Base-by-base conservation (phyloP, 2,329 filamentous ascomycete species). In the Talaromyces sp. region DNA sequence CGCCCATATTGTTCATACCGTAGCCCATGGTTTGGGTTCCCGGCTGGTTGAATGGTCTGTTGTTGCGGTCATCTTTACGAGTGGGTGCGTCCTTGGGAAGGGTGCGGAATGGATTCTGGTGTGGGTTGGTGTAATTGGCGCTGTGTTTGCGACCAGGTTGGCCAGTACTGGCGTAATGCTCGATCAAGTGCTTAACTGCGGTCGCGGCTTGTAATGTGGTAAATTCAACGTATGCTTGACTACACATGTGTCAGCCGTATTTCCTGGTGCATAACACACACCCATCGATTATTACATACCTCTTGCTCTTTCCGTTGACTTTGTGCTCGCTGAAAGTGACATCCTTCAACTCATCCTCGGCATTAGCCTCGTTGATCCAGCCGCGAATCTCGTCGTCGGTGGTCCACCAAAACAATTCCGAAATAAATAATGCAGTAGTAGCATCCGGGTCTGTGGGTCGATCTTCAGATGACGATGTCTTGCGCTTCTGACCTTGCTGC, bases 291-390 rank as follows among this genome's bases (percentile, higher is more conserved):
- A 10, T 14, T 22, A 78, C 88, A 69, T 84, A 96, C 93, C 95
- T 94, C 82, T 98, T 97, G 80, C 92, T 97, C 81, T 99, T 99
- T 71, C 95, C 95, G 71, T 99, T 99, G 57, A 98, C 93, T 76
- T 99, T 99, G 79, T 98, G 95, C 77, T 99, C 95, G 73, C 92
- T 97, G 77, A 98, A 99, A 0, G 93, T 97, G 60, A 99, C 87
- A 67, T 98, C 95, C 72, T 91, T 93, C 19, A 98, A 81, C 73
- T 97, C 92, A 54, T 89, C 85, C 76, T 98, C 95, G 70, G 88
- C 91, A 2, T 86, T 86, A n/a, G 90, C 91, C 69, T 91, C 85
- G 69, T 88, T 88, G 27, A 90, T 84, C 91, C 93, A 97, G 60
- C 90, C 91, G 62, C 95, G 90, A 64, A 99, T 87, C 71, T 98